Conservation (phyloP, 75 land plant species). For the Cunninghamia lanceolata region DNA sequence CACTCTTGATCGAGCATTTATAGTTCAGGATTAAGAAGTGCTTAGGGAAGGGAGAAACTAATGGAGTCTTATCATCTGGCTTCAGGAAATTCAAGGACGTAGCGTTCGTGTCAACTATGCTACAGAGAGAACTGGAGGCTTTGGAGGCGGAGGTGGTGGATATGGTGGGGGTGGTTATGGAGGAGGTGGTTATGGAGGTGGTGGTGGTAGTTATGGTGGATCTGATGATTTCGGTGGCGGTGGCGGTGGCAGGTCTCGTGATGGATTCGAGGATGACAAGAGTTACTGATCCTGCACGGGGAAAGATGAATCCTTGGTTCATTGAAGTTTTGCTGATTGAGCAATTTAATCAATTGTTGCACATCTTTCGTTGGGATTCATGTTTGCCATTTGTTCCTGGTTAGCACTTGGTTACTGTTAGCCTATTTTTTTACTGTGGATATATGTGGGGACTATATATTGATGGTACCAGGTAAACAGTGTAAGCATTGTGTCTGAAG, state of each 20-base stretch:
- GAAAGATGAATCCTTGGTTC: neutral
- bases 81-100: slow-evolving; percentile 41
- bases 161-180: slow-evolving; percentile 15
- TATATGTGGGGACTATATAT: neutral
- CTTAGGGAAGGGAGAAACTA: neutral
- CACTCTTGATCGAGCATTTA: neutral
- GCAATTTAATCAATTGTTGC: neutral
- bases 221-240: neutral
- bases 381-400: neutral
- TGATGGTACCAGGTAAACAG: neutral
- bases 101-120: slow-evolving; percentile 38
- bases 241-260: neutral
- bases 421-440: neutral
- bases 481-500: neutral
- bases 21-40: neutral
- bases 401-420: neutral
- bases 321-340: neutral
- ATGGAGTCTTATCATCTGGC: neutral
- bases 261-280: neutral
- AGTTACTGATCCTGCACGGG: neutral
- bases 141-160: slow-evolving; percentile 5
- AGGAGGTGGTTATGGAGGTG: slow-evolving; percentile 13
- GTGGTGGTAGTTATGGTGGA: slow-evolving; percentile 11
- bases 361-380: neutral
- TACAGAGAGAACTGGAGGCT: slow-evolving; percentile 24